A percentile compares a stretch with the other conserved stretches of the same genome.
Conservation (phyloP, 2,329 filamentous ascomycete species). For the Sporothrix mexicana region DNA sequence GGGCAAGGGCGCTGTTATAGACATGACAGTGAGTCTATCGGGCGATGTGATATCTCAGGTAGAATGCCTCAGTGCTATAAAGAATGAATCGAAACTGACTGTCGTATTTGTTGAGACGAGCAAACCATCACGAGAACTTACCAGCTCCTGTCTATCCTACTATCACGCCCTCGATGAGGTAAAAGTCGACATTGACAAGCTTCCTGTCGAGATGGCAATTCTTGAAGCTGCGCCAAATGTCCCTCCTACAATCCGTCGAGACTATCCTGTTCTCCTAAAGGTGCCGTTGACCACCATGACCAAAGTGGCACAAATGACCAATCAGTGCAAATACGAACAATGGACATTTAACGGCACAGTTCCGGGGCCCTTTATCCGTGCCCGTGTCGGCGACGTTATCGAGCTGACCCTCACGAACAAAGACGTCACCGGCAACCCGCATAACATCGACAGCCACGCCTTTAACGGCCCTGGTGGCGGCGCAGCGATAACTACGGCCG, state of each 20-base stretch:
- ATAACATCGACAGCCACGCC: conserved; percentile 8
- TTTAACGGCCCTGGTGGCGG: conserved; percentile 11
- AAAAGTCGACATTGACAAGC: conserved; percentile 13
- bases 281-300: conserved; percentile 10
- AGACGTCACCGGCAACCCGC: conserved; percentile 2
- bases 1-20: neutral
- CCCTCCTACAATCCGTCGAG: neutral
- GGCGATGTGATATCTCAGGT: neutral
- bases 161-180: neutral
- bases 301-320: conserved; percentile 10
- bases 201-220: conserved; percentile 5
- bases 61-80: neutral
- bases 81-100: conserved; percentile 10
- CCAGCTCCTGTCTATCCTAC: conserved; percentile 1
- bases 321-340: conserved; percentile 9
- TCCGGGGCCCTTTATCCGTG: conserved; percentile 3
- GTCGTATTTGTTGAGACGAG: neutral
- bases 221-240: conserved; percentile 4
- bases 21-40: neutral
- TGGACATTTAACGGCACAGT: conserved; percentile 8
- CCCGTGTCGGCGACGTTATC: conserved; percentile 6
- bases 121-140: neutral
- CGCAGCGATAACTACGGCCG: conserved; percentile 1
- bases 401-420: conserved; percentile 10
- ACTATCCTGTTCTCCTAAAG: conserved; percentile 5